phyloP scores from a whole-genome alignment of 768 basidiomycete species.

The Cystofilobasidium bisporidii region DNA sequence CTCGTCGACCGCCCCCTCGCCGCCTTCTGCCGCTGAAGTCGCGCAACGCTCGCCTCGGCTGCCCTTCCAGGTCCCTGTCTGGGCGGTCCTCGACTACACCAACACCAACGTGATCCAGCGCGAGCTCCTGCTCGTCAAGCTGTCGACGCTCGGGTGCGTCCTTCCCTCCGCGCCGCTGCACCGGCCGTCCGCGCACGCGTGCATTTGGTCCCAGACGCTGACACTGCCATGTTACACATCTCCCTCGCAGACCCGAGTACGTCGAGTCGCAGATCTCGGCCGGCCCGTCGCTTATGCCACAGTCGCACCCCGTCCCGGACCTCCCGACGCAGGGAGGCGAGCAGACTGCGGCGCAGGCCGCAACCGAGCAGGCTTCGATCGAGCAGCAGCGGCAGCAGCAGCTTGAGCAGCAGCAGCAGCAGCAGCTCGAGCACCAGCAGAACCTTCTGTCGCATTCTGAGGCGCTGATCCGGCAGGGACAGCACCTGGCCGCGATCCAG shows the following conservation, averaged over 20 bases:
- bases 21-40: neutral
- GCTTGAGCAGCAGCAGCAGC: slow-evolving; percentile 13
- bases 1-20: neutral
- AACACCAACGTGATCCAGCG: slow-evolving; percentile 81
- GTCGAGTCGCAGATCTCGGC: slow-evolving; percentile 26
- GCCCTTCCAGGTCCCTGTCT: slow-evolving; percentile 74
- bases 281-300: slow-evolving; percentile 25
- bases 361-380: neutral
- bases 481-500: slow-evolving; percentile 78
- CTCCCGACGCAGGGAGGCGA: slow-evolving; percentile 21
- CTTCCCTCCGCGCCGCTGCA: neutral
- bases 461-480: slow-evolving; percentile 77
- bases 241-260: slow-evolving; percentile 24
- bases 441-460: slow-evolving; percentile 56
- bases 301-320: neutral
- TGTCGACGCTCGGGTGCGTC: slow-evolving; percentile 73
- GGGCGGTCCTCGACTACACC: slow-evolving; percentile 98
- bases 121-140: slow-evolving; percentile 87
- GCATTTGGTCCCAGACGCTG: too few relatives aligned
- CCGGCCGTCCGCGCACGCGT: too few relatives aligned
- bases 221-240: neutral
- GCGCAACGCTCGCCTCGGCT: neutral
- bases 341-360: slow-evolving; percentile 9
- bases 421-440: slow-evolving; percentile 19
- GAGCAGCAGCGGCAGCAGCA: neutral